These are phyloP conservation scores for Areca catechu DNA, from an alignment of 176 grass and related monocot species.

Conservation along the genomic window DNA sequence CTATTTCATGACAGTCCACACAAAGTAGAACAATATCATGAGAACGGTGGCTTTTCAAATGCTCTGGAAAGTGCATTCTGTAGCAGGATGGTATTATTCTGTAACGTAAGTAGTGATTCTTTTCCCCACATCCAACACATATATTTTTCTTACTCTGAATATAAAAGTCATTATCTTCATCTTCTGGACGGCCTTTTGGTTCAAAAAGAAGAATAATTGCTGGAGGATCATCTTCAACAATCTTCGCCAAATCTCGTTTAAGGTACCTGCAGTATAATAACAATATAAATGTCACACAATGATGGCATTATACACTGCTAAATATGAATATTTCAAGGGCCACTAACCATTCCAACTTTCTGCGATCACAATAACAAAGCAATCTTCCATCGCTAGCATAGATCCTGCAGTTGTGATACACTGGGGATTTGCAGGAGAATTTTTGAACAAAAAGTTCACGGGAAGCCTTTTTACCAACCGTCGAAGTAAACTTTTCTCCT, in stretches of 20 bases:
- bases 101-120: slow-evolving; percentile 89
- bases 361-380: slow-evolving; percentile 94
- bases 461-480: slow-evolving; percentile 52
- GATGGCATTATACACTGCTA: no score
- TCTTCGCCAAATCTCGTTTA: slow-evolving; percentile 62
- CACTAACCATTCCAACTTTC: slow-evolving; percentile 85
- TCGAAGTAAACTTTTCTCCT: slow-evolving; percentile 36
- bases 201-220: slow-evolving; percentile 96
- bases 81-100: slow-evolving; percentile 99
- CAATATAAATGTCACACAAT: no score
- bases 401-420: slow-evolving; percentile 97
- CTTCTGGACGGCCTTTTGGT: slow-evolving; percentile 86
- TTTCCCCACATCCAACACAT: slow-evolving; percentile 93
- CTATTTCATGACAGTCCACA: slow-evolving; percentile 88
- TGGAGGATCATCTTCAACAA: slow-evolving; percentile 74
- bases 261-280: slow-evolving; percentile 44
- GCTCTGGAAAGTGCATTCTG: slow-evolving; percentile 96
- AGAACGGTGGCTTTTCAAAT: slow-evolving; percentile 95
- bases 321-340: slow-evolving; percentile 13
- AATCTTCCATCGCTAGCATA: slow-evolving; percentile 93
- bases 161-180: slow-evolving; percentile 94
- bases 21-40: slow-evolving; percentile 97
- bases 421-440: slow-evolving; percentile 88
- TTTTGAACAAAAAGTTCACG: slow-evolving; percentile 84
- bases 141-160: slow-evolving; percentile 99